Evolutionary conservation across 805 yeast genomes (phyloP).

Genomic region (Yamadazyma sp.): DNA sequence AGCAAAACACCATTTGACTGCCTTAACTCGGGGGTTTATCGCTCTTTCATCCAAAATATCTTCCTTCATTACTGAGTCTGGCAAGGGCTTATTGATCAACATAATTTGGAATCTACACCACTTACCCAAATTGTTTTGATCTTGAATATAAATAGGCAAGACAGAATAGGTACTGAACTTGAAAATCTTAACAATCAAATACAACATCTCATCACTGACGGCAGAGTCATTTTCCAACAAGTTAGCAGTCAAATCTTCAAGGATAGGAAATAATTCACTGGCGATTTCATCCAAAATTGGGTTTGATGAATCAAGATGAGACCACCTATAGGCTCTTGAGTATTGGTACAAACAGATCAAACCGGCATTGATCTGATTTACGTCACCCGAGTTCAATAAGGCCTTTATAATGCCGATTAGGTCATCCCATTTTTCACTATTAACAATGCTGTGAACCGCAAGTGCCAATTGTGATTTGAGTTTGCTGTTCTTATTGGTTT

Average conservation of each 20-base stretch:
- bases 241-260: constrained; percentile 31
- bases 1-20: constrained; percentile 47
- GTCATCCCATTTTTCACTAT: constrained; percentile 47
- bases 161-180: constrained; percentile 39
- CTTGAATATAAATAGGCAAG: constrained; percentile 38
- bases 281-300: constrained; percentile 42
- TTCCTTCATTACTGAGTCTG: constrained; percentile 31
- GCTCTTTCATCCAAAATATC: constrained; percentile 29
- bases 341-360: constrained; percentile 42
- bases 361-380: constrained; percentile 40
- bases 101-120: constrained; percentile 43
- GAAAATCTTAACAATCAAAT: constrained; percentile 40
- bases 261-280: constrained; percentile 34
- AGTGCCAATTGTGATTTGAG: constrained; percentile 58
- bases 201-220: constrained; percentile 35
- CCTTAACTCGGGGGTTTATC: constrained; percentile 43
- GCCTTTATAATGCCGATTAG: constrained; percentile 38
- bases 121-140: constrained; percentile 34
- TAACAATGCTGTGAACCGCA: constrained; percentile 54
- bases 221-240: constrained; percentile 25
- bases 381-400: constrained; percentile 29
- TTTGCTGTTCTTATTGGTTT: constrained; percentile 31
- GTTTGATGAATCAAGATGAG: constrained; percentile 47
- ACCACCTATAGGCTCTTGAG: constrained; percentile 41
- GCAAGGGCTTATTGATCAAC: constrained; percentile 41